Evolutionary conservation across 768 basidiomycete genomes (phyloP).

Genomic region (Hydnomerulius pinastri): DNA sequence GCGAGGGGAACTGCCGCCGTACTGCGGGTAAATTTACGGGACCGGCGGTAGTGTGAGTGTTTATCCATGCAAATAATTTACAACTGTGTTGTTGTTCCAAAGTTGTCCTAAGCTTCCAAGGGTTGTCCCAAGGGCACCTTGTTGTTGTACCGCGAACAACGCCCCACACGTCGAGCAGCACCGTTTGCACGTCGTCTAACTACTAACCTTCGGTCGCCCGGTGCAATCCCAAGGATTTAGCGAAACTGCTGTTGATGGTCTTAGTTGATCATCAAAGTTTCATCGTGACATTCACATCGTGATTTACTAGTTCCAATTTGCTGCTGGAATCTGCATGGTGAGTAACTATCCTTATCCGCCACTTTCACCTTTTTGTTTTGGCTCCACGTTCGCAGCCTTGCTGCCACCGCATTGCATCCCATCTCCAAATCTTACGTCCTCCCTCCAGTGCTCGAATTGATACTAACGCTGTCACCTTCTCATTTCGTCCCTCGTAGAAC

Average conservation of each 20-base stretch:
- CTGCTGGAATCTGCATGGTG: constrained; percentile 27
- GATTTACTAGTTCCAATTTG: constrained; percentile 2
- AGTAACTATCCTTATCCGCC: constrained; percentile 14
- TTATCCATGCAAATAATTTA: neutral
- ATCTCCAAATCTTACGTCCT: constrained; percentile 10
- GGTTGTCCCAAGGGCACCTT: neutral
- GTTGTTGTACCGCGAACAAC: neutral
- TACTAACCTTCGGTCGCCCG: constrained; percentile 10
- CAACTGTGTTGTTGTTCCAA: neutral
- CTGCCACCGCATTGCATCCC: constrained; percentile 25
- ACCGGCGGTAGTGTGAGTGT: constrained; percentile 3
- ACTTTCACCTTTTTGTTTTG: constrained; percentile 1
- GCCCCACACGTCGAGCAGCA: constrained; percentile 18
- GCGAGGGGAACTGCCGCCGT: neutral
- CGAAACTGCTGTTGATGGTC: constrained; percentile 25
- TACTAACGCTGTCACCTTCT: constrained; percentile 16
- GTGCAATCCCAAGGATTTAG: constrained; percentile 6
- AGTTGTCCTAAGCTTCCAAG: neutral
- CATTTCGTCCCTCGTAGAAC: constrained; percentile 24
- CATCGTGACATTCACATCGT: constrained; percentile 3
- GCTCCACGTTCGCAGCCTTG: constrained; percentile 25
- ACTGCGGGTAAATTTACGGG: neutral
- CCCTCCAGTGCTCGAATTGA: constrained; percentile 9
- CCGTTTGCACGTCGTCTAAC: constrained; percentile 15
- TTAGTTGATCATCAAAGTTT: constrained; percentile 24